Percentiles rank a stretch among this genome's conserved stretches.
These are phyloP conservation scores for Fonsecaea erecta DNA, from an alignment of 2,329 filamentous ascomycete species.

Conservation along the genomic window DNA sequence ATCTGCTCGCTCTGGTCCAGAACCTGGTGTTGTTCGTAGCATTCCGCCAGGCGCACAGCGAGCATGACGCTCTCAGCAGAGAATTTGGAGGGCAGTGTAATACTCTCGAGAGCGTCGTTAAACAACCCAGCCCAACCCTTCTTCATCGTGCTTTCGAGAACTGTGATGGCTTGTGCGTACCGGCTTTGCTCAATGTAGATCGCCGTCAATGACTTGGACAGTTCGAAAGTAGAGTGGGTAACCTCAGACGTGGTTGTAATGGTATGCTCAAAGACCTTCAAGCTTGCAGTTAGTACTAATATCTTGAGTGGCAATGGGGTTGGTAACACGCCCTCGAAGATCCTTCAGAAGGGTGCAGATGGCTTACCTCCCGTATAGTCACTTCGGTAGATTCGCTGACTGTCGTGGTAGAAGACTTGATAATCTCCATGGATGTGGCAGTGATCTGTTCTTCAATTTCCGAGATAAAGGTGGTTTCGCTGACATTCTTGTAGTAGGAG, in stretches of 20 bases:
- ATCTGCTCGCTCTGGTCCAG: conserved; percentile 46
- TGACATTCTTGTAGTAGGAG: conserved; percentile 40
- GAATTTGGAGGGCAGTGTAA: conserved; percentile 50
- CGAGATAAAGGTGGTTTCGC: conserved; percentile 43
- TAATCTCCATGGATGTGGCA: conserved; percentile 47
- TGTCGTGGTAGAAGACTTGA: conserved; percentile 48
- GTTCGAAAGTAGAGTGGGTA: conserved; percentile 46
- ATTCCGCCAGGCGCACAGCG: conserved; percentile 53
- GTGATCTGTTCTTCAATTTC: conserved; percentile 53
- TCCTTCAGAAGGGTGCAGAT: neutral
- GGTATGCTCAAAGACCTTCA: conserved; percentile 49
- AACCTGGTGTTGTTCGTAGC: conserved; percentile 49
- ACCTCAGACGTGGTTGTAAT: conserved; percentile 44
- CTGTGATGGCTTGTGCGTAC: conserved; percentile 53
- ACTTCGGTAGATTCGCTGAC: conserved; percentile 49
- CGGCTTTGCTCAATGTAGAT: conserved; percentile 54
- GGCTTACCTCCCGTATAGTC: conserved; percentile 45
- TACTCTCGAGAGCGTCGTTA: conserved; percentile 50
- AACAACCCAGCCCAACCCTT: conserved; percentile 55
- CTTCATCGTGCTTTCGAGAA: conserved; percentile 53
- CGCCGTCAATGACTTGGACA: conserved; percentile 21
- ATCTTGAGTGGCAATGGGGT: neutral
- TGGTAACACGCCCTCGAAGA: neutral
- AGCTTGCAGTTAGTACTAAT: neutral
- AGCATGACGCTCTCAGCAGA: conserved; percentile 54